These are phyloP conservation scores for Talaromyces proteolyticus DNA, from an alignment of 495 filamentous ascomycete species.

Conservation along the genomic window DNA sequence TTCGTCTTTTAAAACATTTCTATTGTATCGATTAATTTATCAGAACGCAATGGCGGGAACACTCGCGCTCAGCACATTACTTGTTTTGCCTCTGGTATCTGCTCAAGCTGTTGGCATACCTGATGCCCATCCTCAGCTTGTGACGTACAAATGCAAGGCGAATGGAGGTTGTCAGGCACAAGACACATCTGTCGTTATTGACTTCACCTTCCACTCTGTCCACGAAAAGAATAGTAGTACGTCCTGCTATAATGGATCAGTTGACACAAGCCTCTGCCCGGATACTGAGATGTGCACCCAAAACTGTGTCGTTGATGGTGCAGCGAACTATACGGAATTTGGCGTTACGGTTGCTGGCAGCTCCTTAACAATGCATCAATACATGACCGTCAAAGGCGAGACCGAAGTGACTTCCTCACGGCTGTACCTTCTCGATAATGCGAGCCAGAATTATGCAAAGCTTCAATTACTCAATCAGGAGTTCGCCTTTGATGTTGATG, in stretches of 20 bases:
- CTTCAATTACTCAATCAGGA: conserved; percentile 54
- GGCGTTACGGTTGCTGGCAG: conserved; percentile 40
- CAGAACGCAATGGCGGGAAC: background rate
- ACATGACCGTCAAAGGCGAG: conserved; percentile 16
- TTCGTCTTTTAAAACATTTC: too few relatives aligned
- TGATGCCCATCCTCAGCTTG: conserved; percentile 26
- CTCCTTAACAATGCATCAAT: conserved; percentile 37
- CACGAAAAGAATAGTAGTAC: conserved; percentile 28
- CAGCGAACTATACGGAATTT: conserved; percentile 34
- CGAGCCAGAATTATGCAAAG: conserved; percentile 52
- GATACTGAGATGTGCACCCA: conserved; percentile 36
- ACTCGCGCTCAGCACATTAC: background rate
- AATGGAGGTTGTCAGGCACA: conserved; percentile 27
- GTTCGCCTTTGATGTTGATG: conserved; percentile 59
- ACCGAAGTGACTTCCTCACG: conserved; percentile 41
- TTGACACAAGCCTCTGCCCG: conserved; percentile 41
- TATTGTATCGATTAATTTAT: too few relatives aligned
- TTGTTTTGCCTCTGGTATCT: background rate
- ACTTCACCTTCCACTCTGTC: conserved; percentile 36
- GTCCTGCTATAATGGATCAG: conserved; percentile 30
- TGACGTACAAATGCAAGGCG: conserved; percentile 34
- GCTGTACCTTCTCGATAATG: conserved; percentile 52
- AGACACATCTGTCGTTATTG: conserved; percentile 32
- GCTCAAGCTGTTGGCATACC: conserved; percentile 8
- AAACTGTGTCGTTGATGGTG: conserved; percentile 48